Conservation (phyloP, 257 asterid species). For the Verbena officinalis region DNA sequence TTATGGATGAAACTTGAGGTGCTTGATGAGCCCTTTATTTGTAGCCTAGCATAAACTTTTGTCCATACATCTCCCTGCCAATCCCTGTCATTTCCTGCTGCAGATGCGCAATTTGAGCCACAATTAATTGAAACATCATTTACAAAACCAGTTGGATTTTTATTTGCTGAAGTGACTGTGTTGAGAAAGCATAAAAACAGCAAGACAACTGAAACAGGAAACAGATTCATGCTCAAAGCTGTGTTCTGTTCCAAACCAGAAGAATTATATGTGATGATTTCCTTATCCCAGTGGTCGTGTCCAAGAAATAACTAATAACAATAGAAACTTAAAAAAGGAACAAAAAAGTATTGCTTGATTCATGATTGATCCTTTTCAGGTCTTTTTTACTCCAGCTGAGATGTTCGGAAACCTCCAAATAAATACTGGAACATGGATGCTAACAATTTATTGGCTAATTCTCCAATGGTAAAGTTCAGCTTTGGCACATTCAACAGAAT, state of each 20-base stretch:
- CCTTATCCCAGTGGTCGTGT: background rate
- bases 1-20: background rate
- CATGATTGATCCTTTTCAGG: no score
- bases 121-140: slow-evolving; percentile 4
- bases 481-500: background rate
- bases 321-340: no score
- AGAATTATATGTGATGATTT: background rate
- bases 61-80: background rate
- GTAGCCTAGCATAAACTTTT: background rate
- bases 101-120: background rate
- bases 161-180: background rate
- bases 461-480: no score
- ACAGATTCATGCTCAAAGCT: background rate
- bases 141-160: background rate
- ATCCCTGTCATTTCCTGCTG: background rate
- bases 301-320: no score
- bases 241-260: background rate
- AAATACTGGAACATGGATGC: no score
- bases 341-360: no score
- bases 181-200: background rate
- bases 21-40: slow-evolving; percentile 11
- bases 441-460: no score
- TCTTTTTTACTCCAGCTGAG: no score
- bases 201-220: background rate
- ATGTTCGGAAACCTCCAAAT: no score